Percentiles rank a stretch among this genome's conserved stretches.
Evolutionary conservation across 2,329 filamentous ascomycete species (phyloP).

Genomic region (Fusarium sp.): DNA sequence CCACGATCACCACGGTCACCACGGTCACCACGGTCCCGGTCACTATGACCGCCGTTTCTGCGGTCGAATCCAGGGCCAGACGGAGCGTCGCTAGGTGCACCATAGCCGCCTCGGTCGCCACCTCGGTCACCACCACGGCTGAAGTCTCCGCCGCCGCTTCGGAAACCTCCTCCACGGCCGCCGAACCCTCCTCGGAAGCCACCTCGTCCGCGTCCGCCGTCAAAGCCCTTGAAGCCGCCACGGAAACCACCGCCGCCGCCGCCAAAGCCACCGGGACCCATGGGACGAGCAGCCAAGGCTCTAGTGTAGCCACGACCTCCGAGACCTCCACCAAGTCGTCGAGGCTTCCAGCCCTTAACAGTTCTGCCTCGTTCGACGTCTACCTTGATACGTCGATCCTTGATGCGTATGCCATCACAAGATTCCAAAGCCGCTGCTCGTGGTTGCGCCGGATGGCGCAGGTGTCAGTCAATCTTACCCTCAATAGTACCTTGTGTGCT

Average conservation of each 20-base stretch:
- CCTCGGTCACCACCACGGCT: conserved; percentile 45
- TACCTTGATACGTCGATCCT: conserved; percentile 89
- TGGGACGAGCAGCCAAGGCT: conserved; percentile 77
- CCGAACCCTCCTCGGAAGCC: conserved; percentile 64
- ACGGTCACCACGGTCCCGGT: conserved; percentile 51
- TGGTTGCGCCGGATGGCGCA: conserved; percentile 67
- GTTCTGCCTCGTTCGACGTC: conserved; percentile 97
- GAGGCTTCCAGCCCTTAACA: conserved; percentile 91
- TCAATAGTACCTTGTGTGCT: conserved; percentile 45
- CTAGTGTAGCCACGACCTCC: conserved; percentile 95
- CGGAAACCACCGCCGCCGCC: conserved; percentile 65
- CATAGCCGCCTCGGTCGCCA: conserved; percentile 59
- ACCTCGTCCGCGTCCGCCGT: conserved; percentile 57
- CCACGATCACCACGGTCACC: too few species aligned
- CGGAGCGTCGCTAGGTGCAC: conserved; percentile 68
- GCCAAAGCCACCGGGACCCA: conserved; percentile 68
- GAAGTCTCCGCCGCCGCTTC: conserved; percentile 58
- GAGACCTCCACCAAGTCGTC: conserved; percentile 89
- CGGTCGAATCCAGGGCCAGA: conserved; percentile 67
- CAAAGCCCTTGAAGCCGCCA: conserved; percentile 60
- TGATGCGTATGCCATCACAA: conserved; percentile 90
- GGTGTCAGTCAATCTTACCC: conserved; percentile 77
- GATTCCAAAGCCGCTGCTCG: conserved; percentile 87
- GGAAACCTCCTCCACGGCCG: conserved; percentile 67
- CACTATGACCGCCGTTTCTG: conserved; percentile 57